Percentiles rank a stretch among this genome's conserved stretches.
Evolutionary conservation across 768 basidiomycete genomes (phyloP).

Genomic region (Kwoniella europaea): DNA sequence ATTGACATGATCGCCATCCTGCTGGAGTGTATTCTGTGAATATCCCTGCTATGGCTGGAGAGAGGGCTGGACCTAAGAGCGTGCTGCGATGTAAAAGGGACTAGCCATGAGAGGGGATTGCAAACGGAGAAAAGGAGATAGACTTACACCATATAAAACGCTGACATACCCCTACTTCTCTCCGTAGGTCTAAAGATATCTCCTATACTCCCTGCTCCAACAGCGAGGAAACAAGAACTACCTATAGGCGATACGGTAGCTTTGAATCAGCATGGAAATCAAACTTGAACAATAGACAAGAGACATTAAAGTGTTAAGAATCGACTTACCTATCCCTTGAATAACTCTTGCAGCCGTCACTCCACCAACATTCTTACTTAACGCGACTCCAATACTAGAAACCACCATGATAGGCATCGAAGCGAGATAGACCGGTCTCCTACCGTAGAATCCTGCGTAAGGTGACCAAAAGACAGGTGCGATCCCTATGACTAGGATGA

Average conservation of each 20-base stretch:
- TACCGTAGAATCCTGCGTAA: slow-evolving; percentile 68
- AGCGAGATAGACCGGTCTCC: slow-evolving; percentile 66
- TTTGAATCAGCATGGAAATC: neutral
- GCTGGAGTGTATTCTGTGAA: slow-evolving; percentile 52
- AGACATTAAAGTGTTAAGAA: neutral
- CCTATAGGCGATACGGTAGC: slow-evolving; percentile 14
- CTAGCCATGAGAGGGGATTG: neutral
- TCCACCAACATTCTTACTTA: slow-evolving; percentile 60
- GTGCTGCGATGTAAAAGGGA: slow-evolving; percentile 1
- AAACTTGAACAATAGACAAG: neutral
- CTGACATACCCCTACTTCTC: slow-evolving; percentile 50
- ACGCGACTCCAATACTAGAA: slow-evolving; percentile 68
- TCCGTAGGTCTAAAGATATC: slow-evolving; percentile 57
- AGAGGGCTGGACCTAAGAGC: slow-evolving; percentile 41
- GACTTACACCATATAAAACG: slow-evolving; percentile 50
- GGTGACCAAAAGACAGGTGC: slow-evolving; percentile 65
- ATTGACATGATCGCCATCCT: slow-evolving; percentile 45
- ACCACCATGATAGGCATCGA: slow-evolving; percentile 67
- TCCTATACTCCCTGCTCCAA: slow-evolving; percentile 65
- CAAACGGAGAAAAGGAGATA: neutral
- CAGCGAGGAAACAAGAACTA: slow-evolving; percentile 62
- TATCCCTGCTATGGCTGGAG: slow-evolving; percentile 47
- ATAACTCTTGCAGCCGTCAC: slow-evolving; percentile 70
- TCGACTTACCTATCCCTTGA: slow-evolving; percentile 66
- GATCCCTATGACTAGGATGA: slow-evolving; percentile 62